Percentiles rank a stretch among this genome's conserved stretches.
Conservation (phyloP, 2,329 filamentous ascomycete species). For the Tolypocladium ophioglossoides region DNA sequence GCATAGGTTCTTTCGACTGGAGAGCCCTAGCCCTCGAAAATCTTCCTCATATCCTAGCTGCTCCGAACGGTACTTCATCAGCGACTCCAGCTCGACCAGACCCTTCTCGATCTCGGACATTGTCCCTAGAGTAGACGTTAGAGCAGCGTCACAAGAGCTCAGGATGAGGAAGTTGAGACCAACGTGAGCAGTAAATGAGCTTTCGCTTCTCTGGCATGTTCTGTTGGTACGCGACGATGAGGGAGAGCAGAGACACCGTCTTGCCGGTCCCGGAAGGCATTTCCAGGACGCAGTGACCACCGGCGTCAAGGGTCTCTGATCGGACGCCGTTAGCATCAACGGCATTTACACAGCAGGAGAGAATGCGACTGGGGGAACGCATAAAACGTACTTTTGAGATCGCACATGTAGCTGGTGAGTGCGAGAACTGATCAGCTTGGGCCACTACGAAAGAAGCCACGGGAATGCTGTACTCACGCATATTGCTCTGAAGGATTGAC, state of each 20-base stretch:
- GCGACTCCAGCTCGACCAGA: constrained; percentile 73
- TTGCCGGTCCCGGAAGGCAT: constrained; percentile 99
- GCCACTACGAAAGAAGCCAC: not conserved
- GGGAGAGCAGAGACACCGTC: constrained; percentile 85
- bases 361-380: not conserved
- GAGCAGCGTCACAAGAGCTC: not conserved
- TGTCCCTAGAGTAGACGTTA: constrained; percentile 42
- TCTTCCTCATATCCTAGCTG: constrained; percentile 88
- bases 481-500: constrained; percentile 36
- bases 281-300: constrained; percentile 91
- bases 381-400: constrained; percentile 36
- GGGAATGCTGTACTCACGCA: constrained; percentile 27
- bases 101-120: constrained; percentile 99
- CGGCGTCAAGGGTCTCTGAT: constrained; percentile 71
- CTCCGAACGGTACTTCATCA: constrained; percentile 91
- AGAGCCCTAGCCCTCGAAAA: constrained; percentile 83
- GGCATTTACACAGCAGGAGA: not conserved
- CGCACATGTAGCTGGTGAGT: constrained; percentile 41
- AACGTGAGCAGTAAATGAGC: constrained; percentile 94
- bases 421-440: not conserved
- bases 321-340: not conserved
- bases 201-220: constrained; percentile 89
- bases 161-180: constrained; percentile 1
- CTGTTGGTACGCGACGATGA: constrained; percentile 95
- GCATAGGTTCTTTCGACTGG: constrained; percentile 94